A percentile compares a stretch with the other conserved stretches of the same genome.
phyloP scores from a whole-genome alignment of 1,284 basidiomycete species.

The Xanthoconium separans region DNA sequence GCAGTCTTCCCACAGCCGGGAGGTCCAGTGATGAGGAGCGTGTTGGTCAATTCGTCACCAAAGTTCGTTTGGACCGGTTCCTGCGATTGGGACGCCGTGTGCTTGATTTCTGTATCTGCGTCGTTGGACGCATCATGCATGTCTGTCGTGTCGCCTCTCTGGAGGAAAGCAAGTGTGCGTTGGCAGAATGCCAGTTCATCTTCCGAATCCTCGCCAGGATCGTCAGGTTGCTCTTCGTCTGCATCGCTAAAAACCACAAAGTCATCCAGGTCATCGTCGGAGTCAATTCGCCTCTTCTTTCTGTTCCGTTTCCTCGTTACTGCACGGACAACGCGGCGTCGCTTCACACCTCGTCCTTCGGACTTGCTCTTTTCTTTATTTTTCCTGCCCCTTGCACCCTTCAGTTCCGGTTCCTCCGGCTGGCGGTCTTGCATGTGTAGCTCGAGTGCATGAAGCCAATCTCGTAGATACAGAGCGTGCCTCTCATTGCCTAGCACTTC shows the following conservation, averaged over 20 bases:
- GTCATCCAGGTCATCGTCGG: conserved; percentile 50
- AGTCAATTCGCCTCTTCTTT: conserved; percentile 49
- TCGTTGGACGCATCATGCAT: conserved; percentile 9
- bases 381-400: conserved; percentile 8
- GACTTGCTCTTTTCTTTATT: conserved; percentile 22
- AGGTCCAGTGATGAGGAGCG: conserved; percentile 83
- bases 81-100: conserved; percentile 5
- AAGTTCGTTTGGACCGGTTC: conserved; percentile 30
- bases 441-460: conserved; percentile 77
- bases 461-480: conserved; percentile 72
- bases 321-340: conserved; percentile 50
- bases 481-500: conserved; percentile 83
- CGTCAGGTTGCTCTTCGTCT: conserved; percentile 39
- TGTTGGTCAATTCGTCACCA: conserved; percentile 67
- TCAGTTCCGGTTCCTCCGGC: conserved; percentile 4
- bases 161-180: conserved; percentile 22
- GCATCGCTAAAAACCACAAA: conserved; percentile 52
- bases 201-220: conserved; percentile 32
- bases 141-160: conserved; percentile 2
- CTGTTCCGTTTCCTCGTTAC: conserved; percentile 44
- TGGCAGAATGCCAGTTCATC: conserved; percentile 35
- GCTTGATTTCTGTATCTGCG: conserved; percentile 12
- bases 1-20: conserved; percentile 90
- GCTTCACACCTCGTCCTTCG: conserved; percentile 43
- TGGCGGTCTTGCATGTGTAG: conserved; percentile 47